Evolutionary conservation across 495 filamentous ascomycete species (phyloP), one percentile per base, ranked within the genome.

Genomic region (Parathielavia hyrcaniae): DNA sequence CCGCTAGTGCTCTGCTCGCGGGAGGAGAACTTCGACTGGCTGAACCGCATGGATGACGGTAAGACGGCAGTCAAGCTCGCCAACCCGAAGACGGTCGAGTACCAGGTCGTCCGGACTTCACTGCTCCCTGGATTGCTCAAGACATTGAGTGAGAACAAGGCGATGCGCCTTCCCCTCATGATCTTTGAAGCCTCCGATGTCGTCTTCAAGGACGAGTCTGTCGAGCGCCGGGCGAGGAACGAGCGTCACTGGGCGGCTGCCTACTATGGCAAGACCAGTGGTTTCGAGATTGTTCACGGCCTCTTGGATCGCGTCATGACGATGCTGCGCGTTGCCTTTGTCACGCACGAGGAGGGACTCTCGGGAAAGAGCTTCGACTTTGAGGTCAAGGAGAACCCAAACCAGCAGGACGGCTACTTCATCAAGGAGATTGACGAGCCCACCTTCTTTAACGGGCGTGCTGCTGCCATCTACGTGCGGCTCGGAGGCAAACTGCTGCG

Each of bases 21-120:
- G 69, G 93, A 96, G 67, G 93, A 99, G 81, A 99, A 97, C 76
- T 99, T 97, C 70, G 86, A 77, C 46, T 97, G 90, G 90, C 78
- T 99, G 39, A 96, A 97, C 73, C 87, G 92, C 57, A 83, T 83
- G 60, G 91, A 96, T 60, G 87, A 96, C 62, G 91, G 93, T 48
- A 84, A 75, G 20, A 91, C 86, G 0, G 90, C 90, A 7, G 85
- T 99, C 60, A 86, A 81, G 67, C 85, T 99, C 41, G 88, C 89
- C 55, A 99, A 99, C 73, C 93, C 93, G 52, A 97, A 97, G 77
- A 95, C 92, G 3, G 81, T 82, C 17, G 93, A 99, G 67, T 99
- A 97, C 73, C 93, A 99, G 71, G 84, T 99, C 60, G 95, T 96
- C 13, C 87, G 93, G 48, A 97, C 95, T 6, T 88, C 82, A 2